A percentile compares a stretch with the other conserved stretches of the same genome.
phyloP scores from a whole-genome alignment of 768 basidiomycete genomes.

The Serendipita vermifera region DNA sequence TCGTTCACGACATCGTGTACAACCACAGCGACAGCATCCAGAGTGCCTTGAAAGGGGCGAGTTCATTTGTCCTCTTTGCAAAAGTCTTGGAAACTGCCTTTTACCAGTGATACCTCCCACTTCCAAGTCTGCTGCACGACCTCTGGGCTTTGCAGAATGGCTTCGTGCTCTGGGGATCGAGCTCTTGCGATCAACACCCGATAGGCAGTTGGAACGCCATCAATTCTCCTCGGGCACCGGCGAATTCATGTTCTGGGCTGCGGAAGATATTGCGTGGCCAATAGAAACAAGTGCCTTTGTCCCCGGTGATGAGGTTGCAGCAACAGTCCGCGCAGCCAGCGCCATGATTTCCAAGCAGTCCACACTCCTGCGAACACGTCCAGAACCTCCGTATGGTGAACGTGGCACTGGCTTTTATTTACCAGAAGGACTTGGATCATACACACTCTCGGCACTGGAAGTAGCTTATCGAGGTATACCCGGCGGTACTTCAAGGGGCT shows the following conservation, averaged over 20 bases:
- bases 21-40: constrained; percentile 85
- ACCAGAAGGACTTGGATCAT: constrained; percentile 81
- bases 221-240: constrained; percentile 72
- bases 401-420: constrained; percentile 79
- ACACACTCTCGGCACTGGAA: constrained; percentile 75
- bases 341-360: constrained; percentile 77
- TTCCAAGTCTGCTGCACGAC: constrained; percentile 32
- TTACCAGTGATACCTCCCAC: constrained; percentile 59
- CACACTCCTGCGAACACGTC: constrained; percentile 63
- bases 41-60: constrained; percentile 90
- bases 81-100: constrained; percentile 88
- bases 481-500: constrained; percentile 29
- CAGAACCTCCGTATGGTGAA: constrained; percentile 57
- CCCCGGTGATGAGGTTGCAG: constrained; percentile 61
- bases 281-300: constrained; percentile 36
- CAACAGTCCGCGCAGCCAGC: constrained; percentile 67
- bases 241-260: constrained; percentile 81
- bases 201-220: constrained; percentile 53
- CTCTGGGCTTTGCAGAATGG: constrained; percentile 70
- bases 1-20: constrained; percentile 72
- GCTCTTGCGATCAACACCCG: constrained; percentile 72
- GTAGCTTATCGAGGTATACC: constrained; percentile 61
- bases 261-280: constrained; percentile 61
- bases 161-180: constrained; percentile 80
- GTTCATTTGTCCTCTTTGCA: constrained; percentile 94